These are phyloP conservation scores for Primulina tabacum DNA, from an alignment of 257 asterid species.

Conservation along the genomic window DNA sequence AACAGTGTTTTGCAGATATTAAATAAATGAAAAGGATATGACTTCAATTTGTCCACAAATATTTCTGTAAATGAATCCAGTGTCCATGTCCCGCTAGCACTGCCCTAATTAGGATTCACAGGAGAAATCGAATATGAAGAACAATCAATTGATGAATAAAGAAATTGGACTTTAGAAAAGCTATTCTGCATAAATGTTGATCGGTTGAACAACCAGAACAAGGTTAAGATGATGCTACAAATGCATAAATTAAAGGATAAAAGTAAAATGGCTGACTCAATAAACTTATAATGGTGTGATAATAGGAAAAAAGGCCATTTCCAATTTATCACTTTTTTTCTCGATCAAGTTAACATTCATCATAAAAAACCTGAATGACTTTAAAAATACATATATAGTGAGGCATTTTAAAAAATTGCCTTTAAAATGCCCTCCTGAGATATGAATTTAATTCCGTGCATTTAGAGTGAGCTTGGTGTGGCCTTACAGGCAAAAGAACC, in stretches of 20 bases:
- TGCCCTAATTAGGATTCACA: constrained; percentile 44
- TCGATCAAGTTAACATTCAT: not conserved
- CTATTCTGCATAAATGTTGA: constrained; percentile 5
- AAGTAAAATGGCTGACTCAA: not conserved
- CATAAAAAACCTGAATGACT: not conserved
- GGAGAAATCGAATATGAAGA: too few species aligned
- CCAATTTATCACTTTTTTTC: not conserved
- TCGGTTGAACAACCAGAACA: not conserved
- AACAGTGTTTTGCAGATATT: constrained; percentile 3
- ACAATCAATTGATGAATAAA: too few species aligned
- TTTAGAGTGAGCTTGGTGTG: too few species aligned
- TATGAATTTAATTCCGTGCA: too few species aligned
- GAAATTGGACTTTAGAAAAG: not conserved
- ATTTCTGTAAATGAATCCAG: constrained; percentile 54
- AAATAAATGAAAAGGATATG: constrained; percentile 64
- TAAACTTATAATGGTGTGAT: not conserved
- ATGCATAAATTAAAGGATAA: constrained; percentile 6
- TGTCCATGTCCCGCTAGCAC: constrained; percentile 65
- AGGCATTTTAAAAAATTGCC: too few species aligned
- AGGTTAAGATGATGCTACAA: constrained; percentile 8
- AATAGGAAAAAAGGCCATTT: not conserved
- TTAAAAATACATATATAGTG: too few species aligned
- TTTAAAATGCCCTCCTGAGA: too few species aligned
- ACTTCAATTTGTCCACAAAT: constrained; percentile 54
- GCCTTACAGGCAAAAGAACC: not conserved